Base-by-base conservation (phyloP, 2,329 filamentous ascomycete genomes). In the Cytospora piceae region DNA sequence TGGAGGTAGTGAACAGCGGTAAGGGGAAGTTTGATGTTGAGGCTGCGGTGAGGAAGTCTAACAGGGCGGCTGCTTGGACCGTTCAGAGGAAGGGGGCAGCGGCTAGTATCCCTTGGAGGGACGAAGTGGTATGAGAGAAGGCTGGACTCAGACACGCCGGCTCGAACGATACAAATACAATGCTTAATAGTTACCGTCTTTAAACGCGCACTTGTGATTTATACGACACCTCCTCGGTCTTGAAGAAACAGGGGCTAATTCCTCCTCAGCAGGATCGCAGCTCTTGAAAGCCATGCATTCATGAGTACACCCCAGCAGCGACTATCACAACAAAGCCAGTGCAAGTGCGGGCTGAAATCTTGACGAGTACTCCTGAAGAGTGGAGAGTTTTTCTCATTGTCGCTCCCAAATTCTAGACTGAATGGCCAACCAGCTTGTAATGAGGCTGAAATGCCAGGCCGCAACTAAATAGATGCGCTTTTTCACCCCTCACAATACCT, bases 1-100 rank as follows among this genome's bases (percentile, higher is more conserved):
- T 95, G 31, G 86, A 88, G 65, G 84, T 90, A 34, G 91, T 92
- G 49, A 82, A 74, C 29, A 61, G 74, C 74, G 42, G 68, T 67
- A 53, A 70, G 64, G 72, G 64, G 15, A 67, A 65, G 15, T 85
- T 87, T 65, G 81, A 85, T 65, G 82, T 90, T 54, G 84, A 84
- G 66, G 80, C 81, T 1, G 87, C 90, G 0, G 83, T 91, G 56
- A 75, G 77, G 55, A 84, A 82, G 75, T 86, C 89, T 1, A 89
- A 88, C 65, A 78, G 78, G 64, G 88, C 87, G 1, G 87, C 90
- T 0, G 86, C 85, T 1, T 82, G 82, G 76, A 89, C 88, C n/a
- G 87, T 91, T 17, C 83, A 89, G 76, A 86, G 82, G 72, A 76
- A 80, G 27, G 89, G 89, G 0, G 89, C 89, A 5, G 87, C 90